These are phyloP conservation scores for Aspergillus proliferans DNA, from an alignment of 2,329 filamentous ascomycete species.

Conservation along the genomic window DNA sequence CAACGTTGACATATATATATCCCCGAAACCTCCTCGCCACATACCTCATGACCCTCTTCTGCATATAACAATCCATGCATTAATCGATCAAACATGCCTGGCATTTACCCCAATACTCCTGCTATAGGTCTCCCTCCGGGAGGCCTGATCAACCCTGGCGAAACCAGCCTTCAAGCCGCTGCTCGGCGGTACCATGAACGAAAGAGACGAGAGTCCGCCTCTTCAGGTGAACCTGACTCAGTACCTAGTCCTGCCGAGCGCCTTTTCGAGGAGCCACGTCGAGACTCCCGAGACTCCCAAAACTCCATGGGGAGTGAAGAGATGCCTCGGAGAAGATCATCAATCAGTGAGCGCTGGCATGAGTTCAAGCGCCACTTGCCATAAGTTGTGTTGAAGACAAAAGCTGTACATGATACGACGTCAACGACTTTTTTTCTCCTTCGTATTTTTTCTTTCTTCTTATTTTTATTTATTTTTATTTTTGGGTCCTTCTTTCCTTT, in stretches of 20 bases:
- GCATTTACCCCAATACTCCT: not conserved
- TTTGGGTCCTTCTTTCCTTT: too few relatives aligned
- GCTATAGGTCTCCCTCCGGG: not conserved
- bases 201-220: not conserved
- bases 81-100: not conserved
- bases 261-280: not conserved
- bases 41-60: not conserved
- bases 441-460: too few relatives aligned
- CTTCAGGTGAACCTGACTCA: not conserved
- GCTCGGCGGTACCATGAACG: not conserved
- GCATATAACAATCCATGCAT: not conserved
- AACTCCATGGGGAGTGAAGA: not conserved
- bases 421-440: too few relatives aligned
- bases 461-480: too few relatives aligned
- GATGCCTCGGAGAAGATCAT: not conserved
- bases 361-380: not conserved
- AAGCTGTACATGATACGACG: not conserved
- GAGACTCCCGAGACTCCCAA: not conserved
- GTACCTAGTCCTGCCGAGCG: not conserved
- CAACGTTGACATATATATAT: not conserved
- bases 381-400: not conserved
- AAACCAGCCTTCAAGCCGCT: not conserved
- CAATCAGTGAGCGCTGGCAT: not conserved
- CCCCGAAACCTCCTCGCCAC: not conserved
- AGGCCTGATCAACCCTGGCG: not conserved